A percentile compares a stretch with the other conserved stretches of the same genome.
phyloP scores from a whole-genome alignment of 169 alveolate genomes.

The Cryptosporidium ryanae region DNA sequence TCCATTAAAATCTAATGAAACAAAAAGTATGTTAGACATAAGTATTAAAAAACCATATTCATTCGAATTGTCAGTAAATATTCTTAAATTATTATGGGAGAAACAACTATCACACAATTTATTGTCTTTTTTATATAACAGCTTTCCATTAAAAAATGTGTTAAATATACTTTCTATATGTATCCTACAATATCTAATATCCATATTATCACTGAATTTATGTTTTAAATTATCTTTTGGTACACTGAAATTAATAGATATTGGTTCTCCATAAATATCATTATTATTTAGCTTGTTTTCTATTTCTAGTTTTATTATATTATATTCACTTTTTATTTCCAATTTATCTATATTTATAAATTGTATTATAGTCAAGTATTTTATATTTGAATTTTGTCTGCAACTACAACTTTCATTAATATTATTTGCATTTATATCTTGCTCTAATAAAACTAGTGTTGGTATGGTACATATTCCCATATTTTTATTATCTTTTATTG shows the following conservation, averaged over 20 bases:
- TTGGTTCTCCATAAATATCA: not conserved
- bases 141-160: not conserved
- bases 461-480: conserved; percentile 7
- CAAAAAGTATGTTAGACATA: conserved; percentile 28
- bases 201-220: not conserved
- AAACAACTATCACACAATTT: conserved; percentile 19
- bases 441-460: conserved; percentile 34
- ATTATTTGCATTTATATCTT: not conserved
- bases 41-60: conserved; percentile 32
- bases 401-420: conserved; percentile 13
- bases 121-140: not conserved
- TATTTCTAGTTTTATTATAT: conserved; percentile 11
- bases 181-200: conserved; percentile 21
- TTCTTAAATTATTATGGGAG: conserved; percentile 18
- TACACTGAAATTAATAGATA: conserved; percentile 26
- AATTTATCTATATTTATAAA: conserved; percentile 32
- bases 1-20: conserved; percentile 18
- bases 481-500: conserved; percentile 1
- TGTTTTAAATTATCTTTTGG: not conserved
- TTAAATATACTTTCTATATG: not conserved
- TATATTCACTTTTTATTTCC: not conserved
- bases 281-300: not conserved
- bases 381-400: not conserved
- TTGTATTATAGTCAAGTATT: conserved; percentile 34
- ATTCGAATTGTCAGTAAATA: conserved; percentile 10